Evolutionary conservation across 805 yeast genomes (phyloP).

Genomic region (Zygosaccharomyces bisporus): DNA sequence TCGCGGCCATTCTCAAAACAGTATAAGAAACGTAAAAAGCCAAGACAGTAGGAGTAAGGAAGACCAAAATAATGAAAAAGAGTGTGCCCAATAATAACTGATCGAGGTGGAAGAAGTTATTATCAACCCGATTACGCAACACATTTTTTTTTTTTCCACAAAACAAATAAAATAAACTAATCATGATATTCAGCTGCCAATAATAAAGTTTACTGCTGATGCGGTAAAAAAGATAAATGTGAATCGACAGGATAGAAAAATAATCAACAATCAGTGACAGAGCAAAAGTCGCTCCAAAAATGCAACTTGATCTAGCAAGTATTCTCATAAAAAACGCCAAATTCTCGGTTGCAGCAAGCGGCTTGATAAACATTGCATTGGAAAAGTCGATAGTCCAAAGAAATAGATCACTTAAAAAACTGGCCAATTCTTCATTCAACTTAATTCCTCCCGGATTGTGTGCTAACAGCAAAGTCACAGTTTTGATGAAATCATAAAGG

Average conservation of each 20-base stretch:
- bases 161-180: constrained; percentile 76
- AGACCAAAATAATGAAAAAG: constrained; percentile 71
- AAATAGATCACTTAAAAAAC: constrained; percentile 80
- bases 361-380: constrained; percentile 33
- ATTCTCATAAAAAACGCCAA: constrained; percentile 33
- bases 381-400: constrained; percentile 81
- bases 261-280: constrained; percentile 65
- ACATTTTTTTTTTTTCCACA: constrained; percentile 86
- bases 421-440: constrained; percentile 78
- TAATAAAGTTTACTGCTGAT: constrained; percentile 75
- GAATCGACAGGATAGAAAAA: constrained; percentile 59
- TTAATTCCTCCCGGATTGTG: constrained; percentile 93
- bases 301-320: constrained; percentile 41
- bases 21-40: constrained; percentile 82
- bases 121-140: constrained; percentile 80
- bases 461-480: constrained; percentile 68
- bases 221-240: constrained; percentile 70
- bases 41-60: constrained; percentile 79
- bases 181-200: constrained; percentile 65
- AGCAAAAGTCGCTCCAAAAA: constrained; percentile 65
- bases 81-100: constrained; percentile 86
- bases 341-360: constrained; percentile 20
- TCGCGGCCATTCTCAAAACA: constrained; percentile 48
- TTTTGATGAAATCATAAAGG: constrained; percentile 42
- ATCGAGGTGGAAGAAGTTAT: constrained; percentile 78